Evolutionary conservation across 2,329 filamentous ascomycete species (phyloP), one percentile per base, ranked within the genome.

Genomic region (Neobulgaria alba): DNA sequence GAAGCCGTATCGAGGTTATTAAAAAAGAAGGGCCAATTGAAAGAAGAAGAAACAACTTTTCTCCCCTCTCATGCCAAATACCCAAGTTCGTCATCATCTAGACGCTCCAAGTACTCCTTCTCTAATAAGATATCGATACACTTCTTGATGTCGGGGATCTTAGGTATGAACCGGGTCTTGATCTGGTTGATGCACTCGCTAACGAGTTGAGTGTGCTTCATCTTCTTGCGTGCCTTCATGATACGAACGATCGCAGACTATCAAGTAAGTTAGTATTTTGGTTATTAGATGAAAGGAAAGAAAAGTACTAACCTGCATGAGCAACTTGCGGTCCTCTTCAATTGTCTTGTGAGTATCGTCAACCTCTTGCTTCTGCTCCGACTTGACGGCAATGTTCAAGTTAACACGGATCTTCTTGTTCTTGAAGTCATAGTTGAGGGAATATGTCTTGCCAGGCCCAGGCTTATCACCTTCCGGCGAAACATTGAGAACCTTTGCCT

Each of bases 311-410:
- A 95, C 90, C 81, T 98, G 92, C 61, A 96, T 84, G 44, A 98
- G 76, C 46, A 98, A 72, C 67, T 96, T 96, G 47, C 92, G 78
- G 63, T 98, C 92, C 65, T 98, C 92, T 68, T 98, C 92, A 54
- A 98, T 95, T 3, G 88, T 96, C 77, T 98, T 98, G 71, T 96
- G 94, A 5, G 92, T 98, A 61, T 98, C 92, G 47, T 87, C 89
- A 50, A 88, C 84, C 63, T 98, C 92, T 50, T 92, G 85, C 73
- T 95, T 96, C 59, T 90, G 82, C 66, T 98, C 93, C 23, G 88
- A 85, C 67, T 95, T 90, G 66, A 95, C 89, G 42, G 81, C 83
- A 40, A 96, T 82, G 63, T 98, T 98, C 39, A 98, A 71, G 59
- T 98, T 98, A 56, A 96, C 82, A 58, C 94, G 88, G 54, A 95